Conservation (phyloP, 345 rosid species). For the Salix arbutifolia region DNA sequence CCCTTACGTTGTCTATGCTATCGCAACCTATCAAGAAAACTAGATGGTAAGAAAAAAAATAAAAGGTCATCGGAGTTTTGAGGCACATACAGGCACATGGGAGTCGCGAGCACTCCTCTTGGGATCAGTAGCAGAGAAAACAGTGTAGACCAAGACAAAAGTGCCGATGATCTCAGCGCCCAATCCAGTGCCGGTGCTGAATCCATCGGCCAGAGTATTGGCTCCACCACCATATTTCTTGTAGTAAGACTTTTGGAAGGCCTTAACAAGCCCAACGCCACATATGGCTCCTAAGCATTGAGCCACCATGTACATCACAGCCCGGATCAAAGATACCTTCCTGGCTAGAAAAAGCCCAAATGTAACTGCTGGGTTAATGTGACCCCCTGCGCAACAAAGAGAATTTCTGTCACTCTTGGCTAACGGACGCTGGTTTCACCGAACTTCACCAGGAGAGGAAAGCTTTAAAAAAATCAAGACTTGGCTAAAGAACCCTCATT, state of each 20-base stretch:
- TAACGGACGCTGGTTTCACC: background rate
- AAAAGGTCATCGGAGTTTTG: background rate
- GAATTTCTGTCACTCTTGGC: background rate
- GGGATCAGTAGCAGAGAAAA: conserved; percentile 88
- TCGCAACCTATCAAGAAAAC: background rate
- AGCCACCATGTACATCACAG: conserved; percentile 63
- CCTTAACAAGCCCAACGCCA: conserved; percentile 77
- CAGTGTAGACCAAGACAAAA: conserved; percentile 79
- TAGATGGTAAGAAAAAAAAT: background rate
- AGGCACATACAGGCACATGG: conserved; percentile 65
- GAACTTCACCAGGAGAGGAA: background rate
- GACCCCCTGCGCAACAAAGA: conserved; percentile 49
- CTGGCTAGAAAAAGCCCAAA: conserved; percentile 71
- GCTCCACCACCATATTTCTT: conserved; percentile 60
- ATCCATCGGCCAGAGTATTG: conserved; percentile 48
- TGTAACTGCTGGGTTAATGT: conserved; percentile 88
- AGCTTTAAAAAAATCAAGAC: background rate
- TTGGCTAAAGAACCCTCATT: background rate
- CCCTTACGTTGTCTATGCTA: background rate
- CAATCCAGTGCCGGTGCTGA: conserved; percentile 54
- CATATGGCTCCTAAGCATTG: conserved; percentile 77
- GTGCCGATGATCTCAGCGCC: conserved; percentile 90
- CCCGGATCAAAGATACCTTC: conserved; percentile 65
- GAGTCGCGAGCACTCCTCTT: conserved; percentile 85
- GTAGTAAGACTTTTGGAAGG: conserved; percentile 53